Conservation (phyloP, 306 rosid genomes). For the Quercus gilva region DNA sequence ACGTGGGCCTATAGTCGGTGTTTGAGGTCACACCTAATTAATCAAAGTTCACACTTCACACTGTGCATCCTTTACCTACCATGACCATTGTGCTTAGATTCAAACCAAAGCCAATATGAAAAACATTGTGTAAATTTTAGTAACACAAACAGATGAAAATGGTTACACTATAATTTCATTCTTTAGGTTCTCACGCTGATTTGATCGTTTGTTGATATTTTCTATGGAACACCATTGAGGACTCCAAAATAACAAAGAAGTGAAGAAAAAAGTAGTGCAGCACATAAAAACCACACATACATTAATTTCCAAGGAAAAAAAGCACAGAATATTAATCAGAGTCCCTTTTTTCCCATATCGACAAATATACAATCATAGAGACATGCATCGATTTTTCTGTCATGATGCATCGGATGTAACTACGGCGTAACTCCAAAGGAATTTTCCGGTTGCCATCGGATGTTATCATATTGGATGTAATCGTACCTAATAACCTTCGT, state of each 20-base stretch:
- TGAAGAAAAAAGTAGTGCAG: background rate
- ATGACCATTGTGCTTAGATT: background rate
- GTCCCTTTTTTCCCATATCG: background rate
- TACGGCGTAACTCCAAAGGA: background rate
- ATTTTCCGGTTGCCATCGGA: background rate
- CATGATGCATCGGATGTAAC: background rate
- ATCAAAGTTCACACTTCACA: too few relatives aligned
- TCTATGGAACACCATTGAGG: background rate
- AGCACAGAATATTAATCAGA: conserved; percentile 1
- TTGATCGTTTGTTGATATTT: background rate
- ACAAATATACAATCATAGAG: conserved; percentile 2
- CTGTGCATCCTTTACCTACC: too few relatives aligned
- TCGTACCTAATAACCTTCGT: background rate
- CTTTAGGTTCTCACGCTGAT: background rate
- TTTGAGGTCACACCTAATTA: too few relatives aligned
- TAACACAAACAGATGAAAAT: background rate
- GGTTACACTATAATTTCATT: background rate
- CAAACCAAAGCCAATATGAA: background rate
- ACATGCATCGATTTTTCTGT: background rate
- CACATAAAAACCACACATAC: background rate
- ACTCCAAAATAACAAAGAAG: background rate
- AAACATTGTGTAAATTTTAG: background rate
- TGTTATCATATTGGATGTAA: background rate
- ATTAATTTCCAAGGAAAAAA: background rate
- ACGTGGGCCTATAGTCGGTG: too few relatives aligned